A percentile compares a stretch with the other conserved stretches of the same genome.
phyloP scores from a whole-genome alignment of 73 alveolate genomes.

The Paraurostyla sp. region DNA sequence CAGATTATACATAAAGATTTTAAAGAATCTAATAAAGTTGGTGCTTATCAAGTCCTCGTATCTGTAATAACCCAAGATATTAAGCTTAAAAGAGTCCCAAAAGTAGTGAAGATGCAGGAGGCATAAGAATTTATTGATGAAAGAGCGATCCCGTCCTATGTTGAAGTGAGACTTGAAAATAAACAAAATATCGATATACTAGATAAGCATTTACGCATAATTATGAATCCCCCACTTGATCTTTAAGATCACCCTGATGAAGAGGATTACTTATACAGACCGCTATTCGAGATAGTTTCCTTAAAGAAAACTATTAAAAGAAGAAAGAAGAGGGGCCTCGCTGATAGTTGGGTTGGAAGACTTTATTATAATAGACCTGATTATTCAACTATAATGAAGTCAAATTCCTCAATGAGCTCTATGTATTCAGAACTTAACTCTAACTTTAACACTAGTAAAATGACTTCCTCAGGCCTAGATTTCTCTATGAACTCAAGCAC shows the following conservation, averaged over 20 bases:
- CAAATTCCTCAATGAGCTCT: not conserved
- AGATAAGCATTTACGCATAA: slow-evolving; percentile 11
- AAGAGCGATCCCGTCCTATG: slow-evolving; percentile 1
- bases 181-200: slow-evolving; percentile 5
- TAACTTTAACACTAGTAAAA: not conserved
- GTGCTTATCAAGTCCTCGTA: slow-evolving; percentile 33
- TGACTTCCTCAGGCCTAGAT: not conserved
- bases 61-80: not conserved
- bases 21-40: slow-evolving; percentile 3
- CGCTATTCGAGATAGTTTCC: not conserved
- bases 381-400: not conserved
- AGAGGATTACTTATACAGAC: slow-evolving; percentile 18
- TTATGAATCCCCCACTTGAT: slow-evolving; percentile 35
- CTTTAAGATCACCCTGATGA: slow-evolving; percentile 6
- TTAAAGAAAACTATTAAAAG: not conserved
- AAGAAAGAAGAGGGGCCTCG: not conserved
- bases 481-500: not conserved
- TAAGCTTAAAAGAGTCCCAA: not conserved
- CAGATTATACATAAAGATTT: slow-evolving; percentile 8
- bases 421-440: not conserved
- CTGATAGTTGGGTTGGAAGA: slow-evolving; percentile 26
- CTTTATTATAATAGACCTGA: slow-evolving; percentile 6
- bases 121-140: slow-evolving; percentile 32
- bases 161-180: slow-evolving; percentile 16
- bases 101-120: slow-evolving; percentile 7